Evolutionary conservation across 257 asterid genomes (phyloP), one percentile per base, ranked within the genome.

Genomic region (Osmanthus fragrans): DNA sequence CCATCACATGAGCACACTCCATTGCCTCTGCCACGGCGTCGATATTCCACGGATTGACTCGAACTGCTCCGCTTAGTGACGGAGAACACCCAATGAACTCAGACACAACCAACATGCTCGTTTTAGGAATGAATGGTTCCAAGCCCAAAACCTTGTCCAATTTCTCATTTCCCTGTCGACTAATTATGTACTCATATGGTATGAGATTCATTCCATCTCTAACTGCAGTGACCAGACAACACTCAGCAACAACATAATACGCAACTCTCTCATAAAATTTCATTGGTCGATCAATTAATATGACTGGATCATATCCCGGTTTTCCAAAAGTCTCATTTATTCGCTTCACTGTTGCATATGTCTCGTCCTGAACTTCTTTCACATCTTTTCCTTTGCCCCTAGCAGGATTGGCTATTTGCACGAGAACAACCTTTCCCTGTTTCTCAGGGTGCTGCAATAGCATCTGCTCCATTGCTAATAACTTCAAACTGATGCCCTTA

Each of bases 161-260:
- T 63, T 72, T 85, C 49, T 83, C 88, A 42, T 93, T 93, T 71
- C 96, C 96, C 77, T 93, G 98, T 27, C 98, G 82, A 63, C 94
- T 88, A 18, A 93, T 93, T 34, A 93, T 84, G 73, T 93, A 91
- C 82, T 91, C 98, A 9, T 93, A 93, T 0, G 97, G 97, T 54
- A 93, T 93, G 29, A 93, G 96, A 88, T 93, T 93, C 97, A 93
- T 93, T 39, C 98, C 98, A 27, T 93, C 98, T 83, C 98, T 85
- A 72, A 93, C 98, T 7, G 98, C 98, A 1, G 98, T 93, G 39
- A 93, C 98, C 87, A 93, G 80, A 81, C 98, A 91, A 75, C 98
- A 91, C 77, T 91, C 97, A 0, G 98, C 92, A 2, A 82, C 96
- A 0, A 91, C 92, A 29, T 93, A 93, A 77, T 93, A 93, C 3